Conservation (phyloP, 2,329 filamentous ascomycete species). For the Fusarium staphyleae region DNA sequence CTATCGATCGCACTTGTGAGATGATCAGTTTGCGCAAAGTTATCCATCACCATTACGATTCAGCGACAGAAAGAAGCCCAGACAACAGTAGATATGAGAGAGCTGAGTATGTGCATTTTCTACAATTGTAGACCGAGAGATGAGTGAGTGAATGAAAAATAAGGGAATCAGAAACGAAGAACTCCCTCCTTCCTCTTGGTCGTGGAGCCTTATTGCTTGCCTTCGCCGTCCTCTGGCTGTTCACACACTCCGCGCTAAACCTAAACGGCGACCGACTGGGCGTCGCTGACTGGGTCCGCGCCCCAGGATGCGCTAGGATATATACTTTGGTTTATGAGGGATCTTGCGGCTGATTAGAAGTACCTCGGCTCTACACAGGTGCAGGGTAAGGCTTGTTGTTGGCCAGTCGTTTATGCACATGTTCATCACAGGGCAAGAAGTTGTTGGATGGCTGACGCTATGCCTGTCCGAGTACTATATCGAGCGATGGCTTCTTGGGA, state of each 20-base stretch:
- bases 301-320: background rate
- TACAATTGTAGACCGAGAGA: conserved; percentile 1
- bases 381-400: conserved; percentile 23
- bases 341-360: background rate
- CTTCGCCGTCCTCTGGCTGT: conserved; percentile 11
- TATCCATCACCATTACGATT: background rate
- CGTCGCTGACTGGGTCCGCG: background rate
- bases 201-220: conserved; percentile 31
- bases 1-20: conserved; percentile 1
- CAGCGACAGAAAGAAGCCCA: conserved; percentile 2
- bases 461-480: conserved; percentile 20
- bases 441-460: conserved; percentile 8
- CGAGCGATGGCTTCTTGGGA: too few species aligned
- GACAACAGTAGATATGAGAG: conserved; percentile 21
- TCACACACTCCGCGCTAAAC: conserved; percentile 31
- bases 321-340: conserved; percentile 4
- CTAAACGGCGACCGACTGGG: conserved; percentile 39
- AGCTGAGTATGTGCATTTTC: conserved; percentile 2
- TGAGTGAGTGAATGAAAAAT: background rate
- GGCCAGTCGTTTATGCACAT: conserved; percentile 39
- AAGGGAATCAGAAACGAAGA: conserved; percentile 13
- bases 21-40: background rate
- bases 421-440: conserved; percentile 6
- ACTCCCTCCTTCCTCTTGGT: conserved; percentile 34
- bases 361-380: conserved; percentile 6